phyloP scores from a whole-genome alignment of 805 yeast species.

The Schwanniomyces polymorphus region DNA sequence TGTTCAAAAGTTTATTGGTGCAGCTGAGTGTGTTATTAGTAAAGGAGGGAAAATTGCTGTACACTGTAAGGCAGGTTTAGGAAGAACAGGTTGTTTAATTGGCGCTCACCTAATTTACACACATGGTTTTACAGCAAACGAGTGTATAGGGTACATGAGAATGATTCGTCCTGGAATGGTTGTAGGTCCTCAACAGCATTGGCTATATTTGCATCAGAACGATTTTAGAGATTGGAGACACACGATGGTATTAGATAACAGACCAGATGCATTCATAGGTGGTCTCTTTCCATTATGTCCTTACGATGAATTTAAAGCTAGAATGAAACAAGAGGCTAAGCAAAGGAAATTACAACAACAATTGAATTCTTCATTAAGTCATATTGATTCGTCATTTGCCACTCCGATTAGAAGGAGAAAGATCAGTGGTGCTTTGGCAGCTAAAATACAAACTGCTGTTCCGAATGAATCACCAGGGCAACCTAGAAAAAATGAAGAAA shows the following conservation, averaged over 20 bases:
- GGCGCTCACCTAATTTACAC: slow-evolving; percentile 97
- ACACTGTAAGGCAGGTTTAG: slow-evolving; percentile 98
- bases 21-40: slow-evolving; percentile 84
- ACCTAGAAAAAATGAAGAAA: slow-evolving; percentile 69
- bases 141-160: slow-evolving; percentile 95
- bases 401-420: slow-evolving; percentile 74
- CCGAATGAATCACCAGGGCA: slow-evolving; percentile 96
- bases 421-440: slow-evolving; percentile 66
- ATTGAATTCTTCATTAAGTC: slow-evolving; percentile 27
- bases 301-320: slow-evolving; percentile 59
- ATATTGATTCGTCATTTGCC: slow-evolving; percentile 51
- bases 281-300: slow-evolving; percentile 64
- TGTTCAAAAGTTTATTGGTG: slow-evolving; percentile 91
- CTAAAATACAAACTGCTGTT: slow-evolving; percentile 72
- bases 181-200: slow-evolving; percentile 99
- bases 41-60: slow-evolving; percentile 94
- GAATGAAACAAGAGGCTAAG: slow-evolving; percentile 47
- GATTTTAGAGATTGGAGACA: slow-evolving; percentile 96
- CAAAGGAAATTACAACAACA: slow-evolving; percentile 34
- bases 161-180: slow-evolving; percentile 99
- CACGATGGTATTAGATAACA: slow-evolving; percentile 77
- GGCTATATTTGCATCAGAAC: slow-evolving; percentile 94
- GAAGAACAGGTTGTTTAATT: slow-evolving; percentile 95
- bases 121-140: slow-evolving; percentile 95
- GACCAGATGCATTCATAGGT: slow-evolving; percentile 65